Percentiles rank a stretch among this genome's conserved stretches.
These are phyloP conservation scores for Orbilia javanica DNA, from an alignment of 2,329 filamentous ascomycete genomes.

Conservation along the genomic window DNA sequence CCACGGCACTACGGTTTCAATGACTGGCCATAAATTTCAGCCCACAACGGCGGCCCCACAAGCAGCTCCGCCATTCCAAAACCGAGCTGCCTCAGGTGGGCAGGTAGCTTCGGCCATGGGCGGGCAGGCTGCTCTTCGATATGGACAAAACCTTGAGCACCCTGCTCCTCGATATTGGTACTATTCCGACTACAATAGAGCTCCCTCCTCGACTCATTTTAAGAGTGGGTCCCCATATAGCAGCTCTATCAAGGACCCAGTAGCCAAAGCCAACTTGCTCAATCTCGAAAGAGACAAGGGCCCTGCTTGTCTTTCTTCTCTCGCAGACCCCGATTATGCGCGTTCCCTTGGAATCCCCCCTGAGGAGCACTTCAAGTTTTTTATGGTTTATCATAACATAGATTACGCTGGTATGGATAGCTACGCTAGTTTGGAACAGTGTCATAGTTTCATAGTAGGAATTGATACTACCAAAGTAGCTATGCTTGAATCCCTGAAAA, in stretches of 20 bases:
- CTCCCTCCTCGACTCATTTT: background rate
- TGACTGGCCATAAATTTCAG: background rate
- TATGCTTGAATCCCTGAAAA: constrained; percentile 80
- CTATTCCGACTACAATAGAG: background rate
- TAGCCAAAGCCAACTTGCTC: background rate
- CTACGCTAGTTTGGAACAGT: background rate
- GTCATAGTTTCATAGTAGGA: constrained; percentile 69
- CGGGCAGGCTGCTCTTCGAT: background rate
- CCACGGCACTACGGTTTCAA: background rate
- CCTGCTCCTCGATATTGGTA: background rate
- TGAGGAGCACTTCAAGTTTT: constrained; percentile 1
- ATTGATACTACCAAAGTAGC: constrained; percentile 80
- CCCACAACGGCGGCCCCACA: background rate
- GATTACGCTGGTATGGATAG: background rate
- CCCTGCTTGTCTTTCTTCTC: background rate
- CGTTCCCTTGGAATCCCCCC: background rate
- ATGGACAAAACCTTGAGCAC: background rate
- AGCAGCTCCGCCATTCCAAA: background rate
- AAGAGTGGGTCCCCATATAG: background rate
- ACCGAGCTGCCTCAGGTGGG: background rate
- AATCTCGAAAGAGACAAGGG: background rate
- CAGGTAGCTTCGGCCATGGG: too few species aligned
- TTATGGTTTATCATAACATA: constrained; percentile 8
- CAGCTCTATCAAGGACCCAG: background rate
- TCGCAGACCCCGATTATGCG: background rate